Percentiles rank a stretch among this genome's conserved stretches.
These are phyloP conservation scores for Teratosphaeria destructans DNA, from an alignment of 2,329 filamentous ascomycete species.

Conservation along the genomic window DNA sequence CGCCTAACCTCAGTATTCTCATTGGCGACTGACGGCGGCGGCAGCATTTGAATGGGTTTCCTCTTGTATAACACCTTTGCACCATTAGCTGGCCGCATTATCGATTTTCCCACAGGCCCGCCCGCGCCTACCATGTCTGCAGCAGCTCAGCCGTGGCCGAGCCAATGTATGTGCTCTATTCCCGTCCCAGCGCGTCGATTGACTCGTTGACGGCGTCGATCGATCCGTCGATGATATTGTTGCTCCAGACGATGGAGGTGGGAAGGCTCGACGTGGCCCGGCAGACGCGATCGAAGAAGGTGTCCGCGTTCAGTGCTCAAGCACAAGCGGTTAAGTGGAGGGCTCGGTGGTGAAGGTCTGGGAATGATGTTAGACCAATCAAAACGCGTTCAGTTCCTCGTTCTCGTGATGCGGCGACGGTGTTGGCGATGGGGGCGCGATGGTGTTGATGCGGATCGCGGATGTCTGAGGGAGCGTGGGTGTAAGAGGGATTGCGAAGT, in stretches of 20 bases:
- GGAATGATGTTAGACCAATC: background rate
- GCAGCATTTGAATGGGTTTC: conserved; percentile 79
- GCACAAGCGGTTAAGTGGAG: background rate
- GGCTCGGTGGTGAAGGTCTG: background rate
- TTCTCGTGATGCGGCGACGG: background rate
- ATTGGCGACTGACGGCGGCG: conserved; percentile 61
- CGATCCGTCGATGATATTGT: background rate
- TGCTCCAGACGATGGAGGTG: background rate
- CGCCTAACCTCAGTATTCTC: conserved; percentile 70
- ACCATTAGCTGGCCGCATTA: conserved; percentile 1
- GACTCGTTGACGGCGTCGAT: background rate
- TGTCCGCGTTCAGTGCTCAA: background rate
- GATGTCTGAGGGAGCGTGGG: background rate
- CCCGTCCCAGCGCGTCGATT: background rate
- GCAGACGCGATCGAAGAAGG: background rate
- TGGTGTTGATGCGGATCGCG: background rate
- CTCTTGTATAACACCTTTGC: conserved; percentile 85
- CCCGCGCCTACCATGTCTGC: background rate
- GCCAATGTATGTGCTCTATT: background rate
- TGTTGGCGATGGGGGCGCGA: background rate
- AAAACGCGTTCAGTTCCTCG: background rate
- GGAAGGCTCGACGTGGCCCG: background rate
- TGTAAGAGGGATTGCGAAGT: background rate
- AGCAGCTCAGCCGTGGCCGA: background rate
- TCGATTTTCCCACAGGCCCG: background rate